Evolutionary conservation across 1,284 basidiomycete species (phyloP).

Genomic region (Tilletiopsis washingtonensis): DNA sequence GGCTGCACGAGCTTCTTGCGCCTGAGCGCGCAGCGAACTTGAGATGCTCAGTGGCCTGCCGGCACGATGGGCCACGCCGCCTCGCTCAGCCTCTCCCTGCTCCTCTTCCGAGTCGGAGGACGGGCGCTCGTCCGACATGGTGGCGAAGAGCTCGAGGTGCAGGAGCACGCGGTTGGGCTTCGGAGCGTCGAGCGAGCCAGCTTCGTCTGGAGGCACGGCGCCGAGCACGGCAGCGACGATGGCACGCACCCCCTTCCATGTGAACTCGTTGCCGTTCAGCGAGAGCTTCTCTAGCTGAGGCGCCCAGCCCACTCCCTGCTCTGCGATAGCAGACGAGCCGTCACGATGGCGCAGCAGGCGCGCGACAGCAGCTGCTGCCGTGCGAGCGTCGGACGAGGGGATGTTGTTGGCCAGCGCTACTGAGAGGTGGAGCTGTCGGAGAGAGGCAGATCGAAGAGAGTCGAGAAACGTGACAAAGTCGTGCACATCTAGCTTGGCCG

Average conservation of each 20-base stretch:
- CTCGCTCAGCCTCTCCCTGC: no score
- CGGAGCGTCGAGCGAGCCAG: no score
- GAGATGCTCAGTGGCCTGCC: no score
- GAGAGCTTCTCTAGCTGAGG: neutral
- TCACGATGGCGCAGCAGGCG: neutral
- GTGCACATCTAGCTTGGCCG: neutral
- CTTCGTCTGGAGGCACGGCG: no score
- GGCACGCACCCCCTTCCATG: neutral
- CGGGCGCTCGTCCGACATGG: no score
- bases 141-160: no score
- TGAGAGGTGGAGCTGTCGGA: neutral
- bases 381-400: neutral
- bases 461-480: slow-evolving; percentile 1
- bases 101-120: no score
- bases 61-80: no score
- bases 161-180: no score
- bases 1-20: no score
- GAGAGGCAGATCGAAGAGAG: neutral
- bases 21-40: no score
- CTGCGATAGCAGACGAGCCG: neutral
- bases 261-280: slow-evolving; percentile 1
- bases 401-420: neutral
- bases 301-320: neutral
- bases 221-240: no score
- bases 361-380: neutral